Conservation (phyloP, 2,329 filamentous ascomycete species). For the Talaromyces sp. region DNA sequence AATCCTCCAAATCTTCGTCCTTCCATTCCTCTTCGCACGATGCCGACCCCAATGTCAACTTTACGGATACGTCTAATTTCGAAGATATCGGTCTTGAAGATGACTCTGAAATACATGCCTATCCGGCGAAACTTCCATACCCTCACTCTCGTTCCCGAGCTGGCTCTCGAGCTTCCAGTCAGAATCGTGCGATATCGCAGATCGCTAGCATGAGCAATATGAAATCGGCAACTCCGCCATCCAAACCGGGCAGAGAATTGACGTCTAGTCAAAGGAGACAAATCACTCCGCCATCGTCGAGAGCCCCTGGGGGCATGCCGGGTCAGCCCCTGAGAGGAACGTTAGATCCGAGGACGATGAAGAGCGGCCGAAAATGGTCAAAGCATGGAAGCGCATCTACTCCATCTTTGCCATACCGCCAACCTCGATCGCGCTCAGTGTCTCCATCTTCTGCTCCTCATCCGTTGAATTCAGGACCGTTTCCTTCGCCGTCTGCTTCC, state of each 20-base stretch:
- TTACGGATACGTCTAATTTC: constrained; percentile 77
- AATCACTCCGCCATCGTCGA: constrained; percentile 11
- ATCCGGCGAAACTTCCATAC: constrained; percentile 10
- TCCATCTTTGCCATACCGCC: constrained; percentile 12
- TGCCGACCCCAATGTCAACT: constrained; percentile 65
- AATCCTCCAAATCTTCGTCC: constrained; percentile 88
- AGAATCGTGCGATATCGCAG: constrained; percentile 10
- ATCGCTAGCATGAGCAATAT: constrained; percentile 6
- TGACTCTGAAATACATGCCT: constrained; percentile 42
- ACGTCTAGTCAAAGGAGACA: constrained; percentile 15
- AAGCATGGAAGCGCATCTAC: constrained; percentile 8
- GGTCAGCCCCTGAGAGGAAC: constrained; percentile 10
- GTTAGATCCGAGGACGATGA: constrained; percentile 19
- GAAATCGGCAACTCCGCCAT: constrained; percentile 4
- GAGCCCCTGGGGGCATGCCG: neutral
- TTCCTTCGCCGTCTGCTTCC: constrained; percentile 22
- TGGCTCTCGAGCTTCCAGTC: constrained; percentile 19
- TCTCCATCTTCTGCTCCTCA: constrained; percentile 7
- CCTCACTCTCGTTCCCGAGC: constrained; percentile 20
- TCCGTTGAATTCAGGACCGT: constrained; percentile 19
- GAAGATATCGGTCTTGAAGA: constrained; percentile 89
- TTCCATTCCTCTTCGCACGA: constrained; percentile 77
- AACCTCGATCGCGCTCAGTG: constrained; percentile 18
- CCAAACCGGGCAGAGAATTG: constrained; percentile 13
- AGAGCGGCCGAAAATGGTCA: constrained; percentile 17